Evolutionary conservation across 768 basidiomycete species (phyloP).

Genomic region (Clavulina sp.): DNA sequence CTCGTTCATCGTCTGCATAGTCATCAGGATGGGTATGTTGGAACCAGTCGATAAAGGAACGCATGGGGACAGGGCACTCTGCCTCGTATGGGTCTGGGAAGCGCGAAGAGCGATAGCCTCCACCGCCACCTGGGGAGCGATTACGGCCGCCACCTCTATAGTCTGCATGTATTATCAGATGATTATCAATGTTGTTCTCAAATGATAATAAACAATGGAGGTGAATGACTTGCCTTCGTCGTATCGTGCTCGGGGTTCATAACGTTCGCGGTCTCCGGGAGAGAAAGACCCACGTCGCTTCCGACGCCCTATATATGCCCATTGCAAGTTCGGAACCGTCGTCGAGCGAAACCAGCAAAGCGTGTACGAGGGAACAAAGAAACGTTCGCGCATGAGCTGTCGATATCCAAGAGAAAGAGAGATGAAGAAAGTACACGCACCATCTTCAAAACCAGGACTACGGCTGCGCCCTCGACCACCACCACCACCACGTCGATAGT

Average conservation of each 20-base stretch:
- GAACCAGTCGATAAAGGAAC: conserved; percentile 83
- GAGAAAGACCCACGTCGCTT: conserved; percentile 67
- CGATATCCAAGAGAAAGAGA: not conserved
- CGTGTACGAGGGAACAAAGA: no score
- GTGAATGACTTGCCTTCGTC: conserved; percentile 43
- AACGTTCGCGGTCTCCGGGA: conserved; percentile 69
- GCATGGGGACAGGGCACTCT: conserved; percentile 64
- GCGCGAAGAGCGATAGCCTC: not conserved
- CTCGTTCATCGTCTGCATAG: conserved; percentile 65
- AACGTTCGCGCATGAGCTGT: no score
- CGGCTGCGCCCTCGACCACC: conserved; percentile 47
- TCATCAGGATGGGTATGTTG: conserved; percentile 56
- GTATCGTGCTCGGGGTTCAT: conserved; percentile 68
- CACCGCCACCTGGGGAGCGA: not conserved
- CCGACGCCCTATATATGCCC: conserved; percentile 21
- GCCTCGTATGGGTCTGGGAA: conserved; percentile 54
- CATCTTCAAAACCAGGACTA: conserved; percentile 54
- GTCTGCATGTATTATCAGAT: not conserved
- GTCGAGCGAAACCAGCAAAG: not conserved
- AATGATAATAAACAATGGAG: not conserved
- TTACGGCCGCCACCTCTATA: not conserved
- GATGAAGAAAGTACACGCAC: conserved; percentile 20
- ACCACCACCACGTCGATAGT: conserved; percentile 43
- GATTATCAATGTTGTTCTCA: not conserved
- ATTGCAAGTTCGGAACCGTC: not conserved